A percentile compares a stretch with the other conserved stretches of the same genome.
Conservation (phyloP, 2,329 filamentous ascomycete species). For the Cytospora chrysosperma region DNA sequence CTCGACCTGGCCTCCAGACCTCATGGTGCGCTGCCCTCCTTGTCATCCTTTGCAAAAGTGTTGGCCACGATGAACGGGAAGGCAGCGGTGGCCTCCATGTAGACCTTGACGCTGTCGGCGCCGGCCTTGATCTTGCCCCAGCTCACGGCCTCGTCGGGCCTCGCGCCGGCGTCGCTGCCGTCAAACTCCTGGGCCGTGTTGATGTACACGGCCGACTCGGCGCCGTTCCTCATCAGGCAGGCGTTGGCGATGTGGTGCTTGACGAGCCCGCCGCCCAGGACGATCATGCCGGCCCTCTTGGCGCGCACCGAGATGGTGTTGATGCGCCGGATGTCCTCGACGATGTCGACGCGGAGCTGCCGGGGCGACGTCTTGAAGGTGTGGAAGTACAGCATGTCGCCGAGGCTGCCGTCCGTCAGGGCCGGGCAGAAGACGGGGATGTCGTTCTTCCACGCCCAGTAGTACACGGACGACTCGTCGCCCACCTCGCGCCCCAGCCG, state of each 20-base stretch:
- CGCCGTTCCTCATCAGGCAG: conserved; percentile 94
- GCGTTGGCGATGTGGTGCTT: conserved; percentile 99
- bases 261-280: conserved; percentile 89
- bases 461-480: conserved; percentile 86
- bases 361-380: conserved; percentile 84
- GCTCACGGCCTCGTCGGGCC: conserved; percentile 94
- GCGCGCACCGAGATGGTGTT: conserved; percentile 90
- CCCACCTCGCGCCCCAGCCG: conserved; percentile 92
- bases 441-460: conserved; percentile 96
- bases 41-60: conserved; percentile 59
- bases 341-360: conserved; percentile 84
- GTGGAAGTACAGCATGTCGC: conserved; percentile 99
- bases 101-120: conserved; percentile 87
- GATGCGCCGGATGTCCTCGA: conserved; percentile 88
- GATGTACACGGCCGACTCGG: conserved; percentile 94
- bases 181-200: conserved; percentile 98
- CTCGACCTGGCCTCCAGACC: background rate
- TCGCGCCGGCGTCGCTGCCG: conserved; percentile 90
- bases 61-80: conserved; percentile 68
- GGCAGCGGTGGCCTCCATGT: conserved; percentile 62
- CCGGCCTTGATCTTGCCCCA: conserved; percentile 97
- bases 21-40: conserved; percentile 21
- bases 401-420: conserved; percentile 89
- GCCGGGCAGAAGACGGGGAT: conserved; percentile 98
- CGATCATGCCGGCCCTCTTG: conserved; percentile 89